These are phyloP conservation scores for Solanum ahanhuiri DNA, from an alignment of 257 asterid genomes.

Conservation along the genomic window DNA sequence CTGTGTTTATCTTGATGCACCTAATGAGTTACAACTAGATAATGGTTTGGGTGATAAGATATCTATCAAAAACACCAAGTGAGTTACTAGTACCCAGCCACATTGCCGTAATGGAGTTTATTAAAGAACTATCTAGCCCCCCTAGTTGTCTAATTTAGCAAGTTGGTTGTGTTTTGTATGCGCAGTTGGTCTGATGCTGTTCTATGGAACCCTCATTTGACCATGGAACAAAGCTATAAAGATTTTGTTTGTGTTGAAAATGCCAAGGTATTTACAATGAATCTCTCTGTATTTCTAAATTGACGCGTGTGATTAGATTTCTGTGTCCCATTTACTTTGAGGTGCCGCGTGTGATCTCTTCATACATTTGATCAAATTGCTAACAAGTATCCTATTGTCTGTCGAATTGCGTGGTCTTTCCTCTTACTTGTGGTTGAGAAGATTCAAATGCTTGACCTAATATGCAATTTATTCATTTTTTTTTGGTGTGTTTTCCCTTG, in stretches of 20 bases:
- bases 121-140: background rate
- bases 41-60: constrained; percentile 77
- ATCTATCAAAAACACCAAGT: constrained; percentile 76
- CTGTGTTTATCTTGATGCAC: constrained; percentile 87
- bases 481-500: background rate
- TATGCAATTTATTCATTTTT: background rate
- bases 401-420: background rate
- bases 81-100: constrained; percentile 9
- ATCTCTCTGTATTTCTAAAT: background rate
- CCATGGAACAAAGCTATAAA: constrained; percentile 84
- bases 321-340: background rate
- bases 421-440: background rate
- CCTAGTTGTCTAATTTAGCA: background rate
- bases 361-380: background rate
- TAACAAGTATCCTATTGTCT: background rate
- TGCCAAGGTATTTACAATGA: constrained; percentile 56
- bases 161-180: background rate
- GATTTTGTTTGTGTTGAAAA: constrained; percentile 93
- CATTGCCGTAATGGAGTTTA: background rate
- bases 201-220: constrained; percentile 89
- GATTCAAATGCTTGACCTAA: background rate
- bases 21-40: constrained; percentile 58
- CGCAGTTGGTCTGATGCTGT: constrained; percentile 94
- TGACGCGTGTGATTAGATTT: background rate
- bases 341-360: background rate